These are phyloP conservation scores for Waltergamsia citrina DNA, from an alignment of 2,329 filamentous ascomycete species.

Conservation along the genomic window DNA sequence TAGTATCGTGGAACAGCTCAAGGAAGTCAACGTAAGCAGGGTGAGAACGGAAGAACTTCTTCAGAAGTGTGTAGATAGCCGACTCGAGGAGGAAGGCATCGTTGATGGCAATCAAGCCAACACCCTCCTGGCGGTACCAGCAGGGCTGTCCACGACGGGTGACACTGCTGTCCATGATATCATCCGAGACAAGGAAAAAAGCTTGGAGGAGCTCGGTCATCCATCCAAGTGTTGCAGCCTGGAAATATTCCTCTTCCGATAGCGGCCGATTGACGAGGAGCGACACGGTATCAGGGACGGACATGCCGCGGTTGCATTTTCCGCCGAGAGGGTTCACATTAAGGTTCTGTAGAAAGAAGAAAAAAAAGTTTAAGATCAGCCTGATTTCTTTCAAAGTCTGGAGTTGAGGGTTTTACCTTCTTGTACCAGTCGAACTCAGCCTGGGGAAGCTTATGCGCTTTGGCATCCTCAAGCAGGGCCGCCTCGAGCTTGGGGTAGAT, in stretches of 20 bases:
- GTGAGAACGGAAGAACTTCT: constrained; percentile 86
- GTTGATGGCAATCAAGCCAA: constrained; percentile 97
- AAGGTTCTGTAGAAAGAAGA: constrained; percentile 48
- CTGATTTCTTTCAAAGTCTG: neutral
- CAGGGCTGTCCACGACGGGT: constrained; percentile 90
- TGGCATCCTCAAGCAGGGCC: constrained; percentile 70
- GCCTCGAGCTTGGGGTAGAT: constrained; percentile 81
- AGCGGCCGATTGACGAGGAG: constrained; percentile 66
- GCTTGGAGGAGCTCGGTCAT: constrained; percentile 96
- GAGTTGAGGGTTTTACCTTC: constrained; percentile 42
- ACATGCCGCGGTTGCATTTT: constrained; percentile 99
- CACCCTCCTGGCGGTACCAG: constrained; percentile 86
- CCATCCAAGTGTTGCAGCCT: constrained; percentile 85
- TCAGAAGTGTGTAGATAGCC: constrained; percentile 81
- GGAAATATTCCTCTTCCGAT: constrained; percentile 75
- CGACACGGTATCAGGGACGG: constrained; percentile 83
- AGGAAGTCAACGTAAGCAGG: constrained; percentile 82
- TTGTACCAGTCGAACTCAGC: constrained; percentile 81
- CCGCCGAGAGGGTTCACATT: constrained; percentile 83
- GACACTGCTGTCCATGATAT: constrained; percentile 96
- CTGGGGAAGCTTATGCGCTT: constrained; percentile 73
- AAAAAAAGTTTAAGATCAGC: neutral
- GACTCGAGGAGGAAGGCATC: constrained; percentile 94
- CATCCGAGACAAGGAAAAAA: constrained; percentile 97
- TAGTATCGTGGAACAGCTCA: constrained; percentile 93